Evolutionary conservation across 2,329 filamentous ascomycete species (phyloP).

Genomic region (Alternaria panax): DNA sequence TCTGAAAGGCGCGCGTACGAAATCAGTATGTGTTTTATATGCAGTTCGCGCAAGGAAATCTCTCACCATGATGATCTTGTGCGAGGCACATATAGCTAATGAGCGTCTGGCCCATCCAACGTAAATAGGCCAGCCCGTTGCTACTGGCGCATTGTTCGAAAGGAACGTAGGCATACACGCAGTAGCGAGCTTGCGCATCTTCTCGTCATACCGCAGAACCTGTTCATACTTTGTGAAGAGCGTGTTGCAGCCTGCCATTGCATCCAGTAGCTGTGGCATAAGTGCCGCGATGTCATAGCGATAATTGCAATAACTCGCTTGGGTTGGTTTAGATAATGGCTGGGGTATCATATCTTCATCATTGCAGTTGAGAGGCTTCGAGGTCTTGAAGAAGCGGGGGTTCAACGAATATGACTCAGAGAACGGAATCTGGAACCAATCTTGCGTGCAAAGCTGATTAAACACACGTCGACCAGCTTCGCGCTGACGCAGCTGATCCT

Average conservation of each 20-base stretch:
- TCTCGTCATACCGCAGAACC: constrained; percentile 49
- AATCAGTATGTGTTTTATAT: not conserved
- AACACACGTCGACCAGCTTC: constrained; percentile 49
- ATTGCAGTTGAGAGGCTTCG: constrained; percentile 45
- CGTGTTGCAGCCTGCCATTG: constrained; percentile 45
- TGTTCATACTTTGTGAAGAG: constrained; percentile 53
- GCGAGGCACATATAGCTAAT: constrained; percentile 48
- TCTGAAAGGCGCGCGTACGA: constrained; percentile 11
- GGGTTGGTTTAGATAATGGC: constrained; percentile 33
- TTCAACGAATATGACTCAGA: constrained; percentile 51
- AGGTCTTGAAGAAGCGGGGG: constrained; percentile 36
- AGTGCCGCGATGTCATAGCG: constrained; percentile 49
- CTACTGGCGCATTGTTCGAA: constrained; percentile 36
- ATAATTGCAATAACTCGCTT: constrained; percentile 46
- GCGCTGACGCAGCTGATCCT: constrained; percentile 23
- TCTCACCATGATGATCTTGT: constrained; percentile 52
- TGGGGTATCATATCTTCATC: constrained; percentile 34
- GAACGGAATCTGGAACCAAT: constrained; percentile 54
- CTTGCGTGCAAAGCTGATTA: constrained; percentile 51
- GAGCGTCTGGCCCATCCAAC: constrained; percentile 50
- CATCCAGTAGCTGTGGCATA: constrained; percentile 51
- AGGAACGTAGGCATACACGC: constrained; percentile 46
- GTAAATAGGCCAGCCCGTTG: constrained; percentile 46
- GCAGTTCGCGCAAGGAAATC: not conserved
- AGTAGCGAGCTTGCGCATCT: constrained; percentile 48